Evolutionary conservation across 139 green algal species (phyloP).

Genomic region (Chlorella sp.): DNA sequence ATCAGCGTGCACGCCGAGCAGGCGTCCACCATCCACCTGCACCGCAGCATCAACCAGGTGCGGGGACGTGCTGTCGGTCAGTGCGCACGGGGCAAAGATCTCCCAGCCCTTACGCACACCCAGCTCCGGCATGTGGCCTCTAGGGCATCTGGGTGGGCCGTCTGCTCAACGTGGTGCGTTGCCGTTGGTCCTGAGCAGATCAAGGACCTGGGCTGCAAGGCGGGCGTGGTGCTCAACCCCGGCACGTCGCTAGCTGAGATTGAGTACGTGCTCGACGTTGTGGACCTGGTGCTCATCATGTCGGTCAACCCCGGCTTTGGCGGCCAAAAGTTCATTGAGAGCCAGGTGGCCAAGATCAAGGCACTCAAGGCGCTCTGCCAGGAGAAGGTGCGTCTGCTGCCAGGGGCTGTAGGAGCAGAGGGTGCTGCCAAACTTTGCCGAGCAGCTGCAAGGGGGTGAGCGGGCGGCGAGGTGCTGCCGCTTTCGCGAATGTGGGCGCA

Average conservation of each 20-base stretch:
- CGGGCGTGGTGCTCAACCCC: slow-evolving; percentile 97
- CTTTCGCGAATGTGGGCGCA: slow-evolving; percentile 19
- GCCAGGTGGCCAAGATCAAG: slow-evolving; percentile 90
- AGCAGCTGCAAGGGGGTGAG: too few relatives aligned
- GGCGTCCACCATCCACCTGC: slow-evolving; percentile 91
- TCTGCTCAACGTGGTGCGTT: too few relatives aligned
- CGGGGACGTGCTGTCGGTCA: too few relatives aligned
- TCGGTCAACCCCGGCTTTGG: slow-evolving; percentile 98
- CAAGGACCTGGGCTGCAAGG: slow-evolving; percentile 95
- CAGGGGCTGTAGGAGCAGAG: slow-evolving; percentile 49
- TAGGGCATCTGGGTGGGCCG: too few relatives aligned
- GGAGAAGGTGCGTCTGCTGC: slow-evolving; percentile 52
- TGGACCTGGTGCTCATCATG: slow-evolving; percentile 98
- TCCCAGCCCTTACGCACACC: too few relatives aligned
- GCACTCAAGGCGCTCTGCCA: slow-evolving; percentile 85
- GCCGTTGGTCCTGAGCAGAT: slow-evolving; percentile 74
- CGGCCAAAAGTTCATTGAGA: slow-evolving; percentile 98
- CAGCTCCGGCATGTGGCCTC: too few relatives aligned
- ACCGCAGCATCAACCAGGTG: slow-evolving; percentile 86
- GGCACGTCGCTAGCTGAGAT: slow-evolving; percentile 79
- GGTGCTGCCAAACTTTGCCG: too few relatives aligned
- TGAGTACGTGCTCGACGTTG: slow-evolving; percentile 85
- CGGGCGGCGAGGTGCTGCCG: too few relatives aligned
- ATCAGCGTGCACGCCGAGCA: slow-evolving; percentile 92
- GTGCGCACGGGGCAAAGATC: too few relatives aligned